Evolutionary conservation across 306 rosid genomes (phyloP).

Genomic region (Vigna nakashimae): DNA sequence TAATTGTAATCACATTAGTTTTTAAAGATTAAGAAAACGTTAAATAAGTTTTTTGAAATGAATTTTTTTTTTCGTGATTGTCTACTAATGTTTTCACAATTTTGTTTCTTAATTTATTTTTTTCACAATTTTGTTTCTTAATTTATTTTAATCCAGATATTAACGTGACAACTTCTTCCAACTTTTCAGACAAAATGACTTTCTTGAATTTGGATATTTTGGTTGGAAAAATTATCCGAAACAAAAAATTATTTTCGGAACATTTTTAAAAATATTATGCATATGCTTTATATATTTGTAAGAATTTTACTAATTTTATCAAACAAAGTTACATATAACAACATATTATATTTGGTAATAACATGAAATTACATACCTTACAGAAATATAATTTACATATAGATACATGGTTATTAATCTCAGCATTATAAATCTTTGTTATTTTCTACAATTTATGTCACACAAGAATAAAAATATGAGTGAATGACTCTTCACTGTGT

Average conservation of each 20-base stretch:
- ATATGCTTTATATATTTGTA: too few relatives aligned
- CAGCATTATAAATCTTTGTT: conserved; percentile 1
- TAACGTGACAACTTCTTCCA: too few relatives aligned
- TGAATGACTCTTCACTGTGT: not conserved
- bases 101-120: too few relatives aligned
- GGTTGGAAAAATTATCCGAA: not conserved
- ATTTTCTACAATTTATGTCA: conserved; percentile 43
- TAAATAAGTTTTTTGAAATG: too few relatives aligned
- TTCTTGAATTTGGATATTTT: too few relatives aligned
- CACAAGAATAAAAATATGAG: conserved; percentile 11
- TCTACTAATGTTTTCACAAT: too few relatives aligned
- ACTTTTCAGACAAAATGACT: not conserved
- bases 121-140: too few relatives aligned
- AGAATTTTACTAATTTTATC: too few relatives aligned
- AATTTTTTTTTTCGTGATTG: too few relatives aligned
- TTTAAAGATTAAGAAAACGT: too few relatives aligned
- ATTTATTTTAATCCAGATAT: too few relatives aligned
- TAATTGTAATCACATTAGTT: not conserved
- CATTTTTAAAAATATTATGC: not conserved
- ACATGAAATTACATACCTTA: not conserved
- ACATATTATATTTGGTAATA: not conserved
- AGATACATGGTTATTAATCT: conserved; percentile 19
- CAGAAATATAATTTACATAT: conserved; percentile 9
- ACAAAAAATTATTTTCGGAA: not conserved
- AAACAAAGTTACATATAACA: not conserved